Evolutionary conservation across 345 rosid genomes (phyloP).

Genomic region (Rhodamnia argentea): DNA sequence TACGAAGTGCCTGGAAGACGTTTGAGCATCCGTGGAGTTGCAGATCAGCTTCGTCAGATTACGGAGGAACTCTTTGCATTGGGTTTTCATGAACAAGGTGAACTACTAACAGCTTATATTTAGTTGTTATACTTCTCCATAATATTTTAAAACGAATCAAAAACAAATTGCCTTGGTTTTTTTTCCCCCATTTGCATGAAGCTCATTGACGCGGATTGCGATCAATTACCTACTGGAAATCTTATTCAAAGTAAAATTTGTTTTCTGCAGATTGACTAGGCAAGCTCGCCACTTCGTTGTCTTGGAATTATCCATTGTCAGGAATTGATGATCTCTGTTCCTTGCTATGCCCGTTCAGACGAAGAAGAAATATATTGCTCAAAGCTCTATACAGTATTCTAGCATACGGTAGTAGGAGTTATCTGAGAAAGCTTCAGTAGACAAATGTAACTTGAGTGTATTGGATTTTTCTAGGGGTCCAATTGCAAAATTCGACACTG

Average conservation of each 20-base stretch:
- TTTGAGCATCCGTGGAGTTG: accelerated
- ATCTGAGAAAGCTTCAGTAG: neutral
- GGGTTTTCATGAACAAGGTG: neutral
- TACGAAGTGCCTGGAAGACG: neutral
- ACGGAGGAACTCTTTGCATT: neutral
- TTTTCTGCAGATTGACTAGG: neutral
- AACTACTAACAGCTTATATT: too few relatives aligned
- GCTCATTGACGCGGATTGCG: neutral
- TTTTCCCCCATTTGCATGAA: too few relatives aligned
- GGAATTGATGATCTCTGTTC: neutral
- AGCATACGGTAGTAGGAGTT: neutral
- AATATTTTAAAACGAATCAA: too few relatives aligned
- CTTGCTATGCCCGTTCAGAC: neutral
- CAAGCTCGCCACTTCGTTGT: neutral
- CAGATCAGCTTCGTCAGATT: neutral
- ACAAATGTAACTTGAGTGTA: neutral
- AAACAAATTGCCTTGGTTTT: too few relatives aligned
- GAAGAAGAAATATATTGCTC: too few relatives aligned
- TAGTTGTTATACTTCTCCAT: too few relatives aligned
- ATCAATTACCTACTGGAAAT: neutral
- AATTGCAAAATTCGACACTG: neutral
- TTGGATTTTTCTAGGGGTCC: neutral
- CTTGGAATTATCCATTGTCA: neutral
- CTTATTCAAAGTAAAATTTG: neutral
- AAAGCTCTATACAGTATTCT: too few relatives aligned